phyloP scores from a whole-genome alignment of 306 rosid species.

The Benincasa hispida region DNA sequence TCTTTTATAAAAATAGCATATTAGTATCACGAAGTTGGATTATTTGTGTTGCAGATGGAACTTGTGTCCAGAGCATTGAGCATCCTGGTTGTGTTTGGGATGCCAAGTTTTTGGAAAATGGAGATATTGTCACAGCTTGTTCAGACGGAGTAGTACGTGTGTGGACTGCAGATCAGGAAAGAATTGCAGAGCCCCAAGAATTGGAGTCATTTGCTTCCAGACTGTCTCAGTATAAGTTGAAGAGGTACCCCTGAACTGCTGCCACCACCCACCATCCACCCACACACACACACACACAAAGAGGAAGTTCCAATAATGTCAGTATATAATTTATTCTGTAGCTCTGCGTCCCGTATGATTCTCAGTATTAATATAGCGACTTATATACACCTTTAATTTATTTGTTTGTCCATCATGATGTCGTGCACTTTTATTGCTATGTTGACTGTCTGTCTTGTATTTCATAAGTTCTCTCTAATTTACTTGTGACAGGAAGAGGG shows the following conservation, averaged over 20 bases:
- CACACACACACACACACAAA: background rate
- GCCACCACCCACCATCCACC: background rate
- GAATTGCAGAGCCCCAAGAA: slow-evolving; percentile 56
- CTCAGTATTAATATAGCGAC: background rate
- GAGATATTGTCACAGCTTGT: slow-evolving; percentile 92
- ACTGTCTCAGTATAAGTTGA: slow-evolving; percentile 60
- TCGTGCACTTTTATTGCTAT: background rate
- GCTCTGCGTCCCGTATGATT: background rate
- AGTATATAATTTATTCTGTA: background rate
- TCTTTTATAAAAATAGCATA: background rate
- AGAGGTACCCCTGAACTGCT: slow-evolving; percentile 35
- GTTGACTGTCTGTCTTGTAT: background rate
- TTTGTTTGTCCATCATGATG: background rate
- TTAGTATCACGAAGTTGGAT: background rate
- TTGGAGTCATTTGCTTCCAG: slow-evolving; percentile 52
- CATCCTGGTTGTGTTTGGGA: slow-evolving; percentile 99
- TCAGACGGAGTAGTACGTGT: slow-evolving; percentile 80
- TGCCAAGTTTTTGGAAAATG: slow-evolving; percentile 85
- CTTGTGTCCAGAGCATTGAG: slow-evolving; percentile 85
- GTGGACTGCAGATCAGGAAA: slow-evolving; percentile 60
- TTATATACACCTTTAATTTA: background rate
- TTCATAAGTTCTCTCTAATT: background rate
- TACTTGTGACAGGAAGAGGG: slow-evolving; percentile 58
- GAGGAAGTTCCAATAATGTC: background rate
- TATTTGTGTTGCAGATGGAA: slow-evolving; percentile 51